Percentiles rank a stretch among this genome's conserved stretches.
phyloP scores from a whole-genome alignment of 495 filamentous ascomycete genomes.

The Trichoderma parareesei region DNA sequence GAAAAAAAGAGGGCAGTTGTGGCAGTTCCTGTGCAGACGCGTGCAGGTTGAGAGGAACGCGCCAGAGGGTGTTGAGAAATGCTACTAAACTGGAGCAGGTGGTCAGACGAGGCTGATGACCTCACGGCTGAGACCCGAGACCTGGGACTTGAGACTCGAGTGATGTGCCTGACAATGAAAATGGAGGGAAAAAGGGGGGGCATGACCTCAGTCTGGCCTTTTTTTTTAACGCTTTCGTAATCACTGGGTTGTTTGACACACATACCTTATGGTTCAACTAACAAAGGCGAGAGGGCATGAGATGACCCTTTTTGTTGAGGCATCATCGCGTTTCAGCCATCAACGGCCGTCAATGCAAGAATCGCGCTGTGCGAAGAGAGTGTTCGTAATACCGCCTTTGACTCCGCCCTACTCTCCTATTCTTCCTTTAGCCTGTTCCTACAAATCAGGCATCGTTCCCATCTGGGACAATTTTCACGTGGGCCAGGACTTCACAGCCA shows the following conservation, averaged over 20 bases:
- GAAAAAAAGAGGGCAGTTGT: background rate
- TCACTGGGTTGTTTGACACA: background rate
- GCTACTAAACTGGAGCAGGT: background rate
- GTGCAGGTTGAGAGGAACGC: background rate
- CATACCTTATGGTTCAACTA: too few species aligned
- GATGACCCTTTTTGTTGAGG: background rate
- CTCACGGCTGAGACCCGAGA: background rate
- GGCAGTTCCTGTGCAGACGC: background rate
- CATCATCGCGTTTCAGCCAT: background rate
- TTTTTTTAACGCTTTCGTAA: background rate
- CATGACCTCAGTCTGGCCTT: background rate
- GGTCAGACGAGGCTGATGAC: conserved; percentile 7
- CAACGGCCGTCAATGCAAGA: background rate
- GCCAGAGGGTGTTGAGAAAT: background rate
- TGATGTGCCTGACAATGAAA: background rate
- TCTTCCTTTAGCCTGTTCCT: background rate
- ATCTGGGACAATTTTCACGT: too few species aligned
- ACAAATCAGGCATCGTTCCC: too few species aligned
- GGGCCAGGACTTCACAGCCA: too few species aligned
- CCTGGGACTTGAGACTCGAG: background rate
- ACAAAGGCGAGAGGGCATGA: background rate
- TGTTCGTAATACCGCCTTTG: too few species aligned
- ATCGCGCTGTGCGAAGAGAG: background rate
- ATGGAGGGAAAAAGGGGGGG: background rate
- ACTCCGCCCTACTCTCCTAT: background rate